Percentiles rank a stretch among this genome's conserved stretches.
phyloP scores from a whole-genome alignment of 2,329 filamentous ascomycete species.

The Phaeoacremonium minimum region DNA sequence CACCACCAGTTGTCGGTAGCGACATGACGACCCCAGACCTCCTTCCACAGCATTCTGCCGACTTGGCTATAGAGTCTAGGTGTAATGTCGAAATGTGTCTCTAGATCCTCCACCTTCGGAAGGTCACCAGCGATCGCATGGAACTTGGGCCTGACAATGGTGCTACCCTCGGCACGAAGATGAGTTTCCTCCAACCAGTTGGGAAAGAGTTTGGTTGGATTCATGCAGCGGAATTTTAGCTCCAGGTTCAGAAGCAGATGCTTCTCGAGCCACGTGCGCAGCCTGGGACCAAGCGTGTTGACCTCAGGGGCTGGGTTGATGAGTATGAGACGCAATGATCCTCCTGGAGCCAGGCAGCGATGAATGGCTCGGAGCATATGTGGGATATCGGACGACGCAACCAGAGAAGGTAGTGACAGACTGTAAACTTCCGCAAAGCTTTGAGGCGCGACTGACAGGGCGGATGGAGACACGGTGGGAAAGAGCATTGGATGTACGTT shows the following conservation, averaged over 20 bases:
- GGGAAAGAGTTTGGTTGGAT: conserved; percentile 54
- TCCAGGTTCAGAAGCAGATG: conserved; percentile 57
- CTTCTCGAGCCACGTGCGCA: conserved; percentile 59
- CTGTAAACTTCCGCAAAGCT: conserved; percentile 47
- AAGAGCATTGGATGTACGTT: conserved; percentile 35
- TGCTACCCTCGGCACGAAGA: conserved; percentile 42
- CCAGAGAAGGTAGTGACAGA: conserved; percentile 50
- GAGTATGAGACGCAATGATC: conserved; percentile 54
- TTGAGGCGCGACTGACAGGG: conserved; percentile 31
- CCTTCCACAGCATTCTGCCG: conserved; percentile 55
- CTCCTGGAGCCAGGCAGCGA: conserved; percentile 49
- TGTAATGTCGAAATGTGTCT: background rate
- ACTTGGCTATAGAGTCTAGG: conserved; percentile 31
- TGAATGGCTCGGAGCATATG: conserved; percentile 51
- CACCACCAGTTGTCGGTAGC: conserved; percentile 55
- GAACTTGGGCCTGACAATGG: conserved; percentile 43
- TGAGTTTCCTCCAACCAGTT: conserved; percentile 53
- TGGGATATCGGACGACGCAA: conserved; percentile 53
- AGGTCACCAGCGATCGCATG: conserved; percentile 40
- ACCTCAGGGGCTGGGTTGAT: conserved; percentile 59
- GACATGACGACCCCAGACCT: conserved; percentile 54
- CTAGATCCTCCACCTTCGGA: conserved; percentile 1
- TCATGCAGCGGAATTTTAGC: conserved; percentile 52
- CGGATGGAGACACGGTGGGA: conserved; percentile 28
- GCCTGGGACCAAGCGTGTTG: conserved; percentile 49